phyloP scores from a whole-genome alignment of 2,329 filamentous ascomycete species.

The Colletotrichum paranaense region DNA sequence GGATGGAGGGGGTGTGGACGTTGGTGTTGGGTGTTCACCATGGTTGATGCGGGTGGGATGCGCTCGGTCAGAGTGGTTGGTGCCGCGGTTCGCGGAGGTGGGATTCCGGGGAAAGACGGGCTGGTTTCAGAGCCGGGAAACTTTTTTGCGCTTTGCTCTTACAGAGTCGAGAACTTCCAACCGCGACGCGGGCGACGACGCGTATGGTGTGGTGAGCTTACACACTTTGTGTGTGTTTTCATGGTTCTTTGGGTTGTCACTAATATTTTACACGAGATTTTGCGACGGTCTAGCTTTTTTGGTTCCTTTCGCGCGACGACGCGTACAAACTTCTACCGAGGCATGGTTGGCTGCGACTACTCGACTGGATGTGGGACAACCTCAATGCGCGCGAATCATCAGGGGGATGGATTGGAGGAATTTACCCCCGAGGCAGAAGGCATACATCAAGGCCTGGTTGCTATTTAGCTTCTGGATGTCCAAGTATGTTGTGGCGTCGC shows the following conservation, averaged over 20 bases:
- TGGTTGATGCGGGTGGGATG: neutral
- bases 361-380: neutral
- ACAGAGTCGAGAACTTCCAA: neutral
- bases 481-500: neutral
- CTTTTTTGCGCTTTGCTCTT: neutral
- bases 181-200: neutral
- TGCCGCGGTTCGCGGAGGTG: conserved; percentile 22
- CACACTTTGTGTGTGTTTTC: neutral
- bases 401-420: neutral
- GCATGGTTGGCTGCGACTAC: neutral
- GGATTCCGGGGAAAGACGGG: conserved; percentile 21
- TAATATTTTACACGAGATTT: neutral
- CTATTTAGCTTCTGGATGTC: neutral
- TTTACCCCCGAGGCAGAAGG: neutral
- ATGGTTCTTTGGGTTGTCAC: neutral
- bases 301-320: neutral
- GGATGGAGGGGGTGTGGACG: neutral
- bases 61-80: conserved; percentile 2
- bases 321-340: neutral
- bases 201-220: neutral
- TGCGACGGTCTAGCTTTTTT: conserved; percentile 6
- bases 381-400: neutral
- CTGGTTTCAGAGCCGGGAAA: conserved; percentile 24
- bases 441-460: neutral
- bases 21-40: neutral